Evolutionary conservation across 192 early-diverging fungal genomes (phyloP), one percentile per base, ranked within the genome.

Genomic region (Coemansia reversa): DNA sequence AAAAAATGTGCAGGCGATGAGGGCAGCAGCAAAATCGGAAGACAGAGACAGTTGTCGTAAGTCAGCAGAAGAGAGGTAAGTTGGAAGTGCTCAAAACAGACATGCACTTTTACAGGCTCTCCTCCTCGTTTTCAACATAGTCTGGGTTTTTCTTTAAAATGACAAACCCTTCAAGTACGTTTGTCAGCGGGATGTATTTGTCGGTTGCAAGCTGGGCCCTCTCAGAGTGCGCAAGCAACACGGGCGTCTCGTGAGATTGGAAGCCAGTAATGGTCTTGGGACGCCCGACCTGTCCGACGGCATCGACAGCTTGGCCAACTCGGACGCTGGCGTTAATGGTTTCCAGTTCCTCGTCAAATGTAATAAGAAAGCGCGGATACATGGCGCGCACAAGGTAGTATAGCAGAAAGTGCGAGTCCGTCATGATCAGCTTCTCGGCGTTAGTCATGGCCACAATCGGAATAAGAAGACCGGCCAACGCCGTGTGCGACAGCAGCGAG

Each of bases 221-320:
- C 84, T 99, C 97, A 51, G 91, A 91, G 70, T 96, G 95, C 18
- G 90, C 95, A 66, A 99, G 72, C 75, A 99, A 81, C 19, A 99
- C 96, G 1, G 97, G 97, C 35, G 97, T 98, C 27, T 92, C 88
- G 75, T 99, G 94, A 45, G 96, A 94, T 79, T 98, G 96, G 90
- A 98, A 99, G 22, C 97, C 97, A 5, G 96, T 98, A 69, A 99
- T 98, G 2, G 95, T 97, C 83, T 99, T 99, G 61, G 96, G 96
- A 58, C 92, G 83, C 22, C 97, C 97, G 1, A 96, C 97, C 76
- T 99, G 96, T 32, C 97, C 97, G 22, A 99, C 97, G 0, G 93
- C 92, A 82, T 99, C 97, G n/a, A 99, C 96, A 23, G 97, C 96
- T 78, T 98, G 94, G 35, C 97, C 97, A 7, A 99, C 97, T 63